Percentiles rank a stretch among this genome's conserved stretches.
Evolutionary conservation across 208 protist species (phyloP).

Genomic region (Phytomonas francai): DNA sequence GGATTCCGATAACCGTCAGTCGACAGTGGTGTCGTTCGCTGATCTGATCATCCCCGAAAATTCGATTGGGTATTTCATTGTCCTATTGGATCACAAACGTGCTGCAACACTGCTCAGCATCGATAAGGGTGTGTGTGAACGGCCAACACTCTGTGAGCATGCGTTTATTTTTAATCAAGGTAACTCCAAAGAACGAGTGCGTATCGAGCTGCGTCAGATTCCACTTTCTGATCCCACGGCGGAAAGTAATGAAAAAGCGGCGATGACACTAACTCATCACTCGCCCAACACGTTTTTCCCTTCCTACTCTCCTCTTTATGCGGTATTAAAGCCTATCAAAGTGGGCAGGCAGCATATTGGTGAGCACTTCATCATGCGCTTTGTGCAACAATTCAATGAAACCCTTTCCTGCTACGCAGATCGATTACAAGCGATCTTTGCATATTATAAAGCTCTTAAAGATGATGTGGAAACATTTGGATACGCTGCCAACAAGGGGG

Average conservation of each 20-base stretch:
- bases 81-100: conserved; percentile 53
- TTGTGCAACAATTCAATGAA: conserved; percentile 52
- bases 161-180: conserved; percentile 52
- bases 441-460: conserved; percentile 11
- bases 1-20: not conserved
- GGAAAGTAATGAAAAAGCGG: not conserved
- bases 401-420: conserved; percentile 44
- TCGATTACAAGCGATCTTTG: conserved; percentile 20
- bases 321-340: conserved; percentile 35
- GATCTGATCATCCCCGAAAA: conserved; percentile 26
- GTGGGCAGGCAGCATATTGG: conserved; percentile 46
- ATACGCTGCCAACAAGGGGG: conserved; percentile 7
- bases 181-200: conserved; percentile 68
- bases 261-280: not conserved
- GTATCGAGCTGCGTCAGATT: conserved; percentile 40
- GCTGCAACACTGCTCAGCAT: conserved; percentile 55
- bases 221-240: not conserved
- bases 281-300: not conserved
- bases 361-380: conserved; percentile 58
- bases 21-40: conserved; percentile 11
- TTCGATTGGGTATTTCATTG: conserved; percentile 35
- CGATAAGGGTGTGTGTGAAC: conserved; percentile 39
- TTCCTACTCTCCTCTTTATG: conserved; percentile 10
- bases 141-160: conserved; percentile 53
- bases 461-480: conserved; percentile 1